Evolutionary conservation across 441 rosid species (phyloP), one percentile per base, ranked within the genome.

Genomic region (Corymbia calophylla): DNA sequence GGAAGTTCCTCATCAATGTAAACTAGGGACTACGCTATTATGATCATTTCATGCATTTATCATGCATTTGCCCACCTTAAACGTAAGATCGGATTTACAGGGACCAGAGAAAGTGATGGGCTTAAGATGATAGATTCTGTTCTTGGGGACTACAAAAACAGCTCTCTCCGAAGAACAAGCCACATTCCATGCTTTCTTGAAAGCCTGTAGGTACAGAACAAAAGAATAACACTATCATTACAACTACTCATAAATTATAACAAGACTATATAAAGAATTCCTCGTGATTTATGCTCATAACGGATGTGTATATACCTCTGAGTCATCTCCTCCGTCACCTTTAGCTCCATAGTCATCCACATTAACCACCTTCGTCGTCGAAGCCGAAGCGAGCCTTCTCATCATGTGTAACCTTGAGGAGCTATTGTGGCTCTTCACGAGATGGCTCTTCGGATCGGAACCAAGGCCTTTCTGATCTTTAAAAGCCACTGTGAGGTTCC

Each of bases 91-190:
- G 77, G 98, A 92, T 89, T 90, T 90, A 81, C 99, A 98, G 27
- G 99, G 99, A 87, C 99, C 99, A 54, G 97, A 92, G 92, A 98
- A 98, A 27, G 89, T 93, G 5, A 94, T 81, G 53, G 96, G 97
- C 89, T 95, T 96, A 53, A 97, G 93, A 73, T 35, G 89, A 90
- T 97, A 98, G 53, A 87, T 90, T 90, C 88, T 95, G 73, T 91
- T 88, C 87, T 89, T 94, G 1, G 99, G 98, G 64, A 96, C 94
- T 27, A 95, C 90, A 16, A 96, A 51, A 32, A 91, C 89, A 66
- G 93, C 95, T 84, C 91, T 91, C 62, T 91, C 91, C 9, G 89
- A 6, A 64, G 96, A 95, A 90, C 99, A 98, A 87, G 97, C 97
- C 81, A 90, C 93, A 48, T 92, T 64, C 99, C 99, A 97, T 51